Conservation (phyloP, 2,329 filamentous ascomycete species). For the Trichothecium roseum region DNA sequence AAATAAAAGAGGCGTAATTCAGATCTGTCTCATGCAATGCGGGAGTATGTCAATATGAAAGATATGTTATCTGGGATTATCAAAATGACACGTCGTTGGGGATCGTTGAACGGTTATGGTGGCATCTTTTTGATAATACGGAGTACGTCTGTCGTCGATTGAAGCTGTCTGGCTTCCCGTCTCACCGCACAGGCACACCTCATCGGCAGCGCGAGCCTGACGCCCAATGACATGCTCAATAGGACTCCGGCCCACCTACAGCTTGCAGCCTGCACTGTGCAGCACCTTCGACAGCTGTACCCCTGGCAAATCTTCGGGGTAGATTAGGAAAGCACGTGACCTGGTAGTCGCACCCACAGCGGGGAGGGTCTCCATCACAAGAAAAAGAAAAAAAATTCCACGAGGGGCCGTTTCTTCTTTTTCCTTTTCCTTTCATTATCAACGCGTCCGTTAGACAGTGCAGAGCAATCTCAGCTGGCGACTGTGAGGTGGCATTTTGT, state of each 20-base stretch:
- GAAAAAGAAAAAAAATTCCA: constrained; percentile 2
- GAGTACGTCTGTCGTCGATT: not conserved
- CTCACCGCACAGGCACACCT: not conserved
- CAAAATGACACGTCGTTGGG: not conserved
- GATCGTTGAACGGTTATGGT: constrained; percentile 1
- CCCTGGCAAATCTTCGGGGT: not conserved
- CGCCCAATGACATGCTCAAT: too few relatives aligned
- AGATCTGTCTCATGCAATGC: not conserved
- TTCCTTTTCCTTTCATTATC: constrained; percentile 27
- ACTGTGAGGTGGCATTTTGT: constrained; percentile 57
- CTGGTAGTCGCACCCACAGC: not conserved
- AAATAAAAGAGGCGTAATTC: constrained; percentile 2
- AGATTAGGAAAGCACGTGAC: not conserved
- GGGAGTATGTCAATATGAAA: not conserved
- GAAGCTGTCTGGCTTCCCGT: not conserved
- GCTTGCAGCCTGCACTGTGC: too few relatives aligned
- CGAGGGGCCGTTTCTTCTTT: constrained; percentile 1
- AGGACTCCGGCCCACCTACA: too few relatives aligned
- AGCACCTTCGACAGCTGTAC: not conserved
- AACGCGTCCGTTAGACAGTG: constrained; percentile 83
- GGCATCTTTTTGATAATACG: constrained; percentile 4
- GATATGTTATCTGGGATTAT: not conserved
- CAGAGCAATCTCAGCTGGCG: constrained; percentile 57
- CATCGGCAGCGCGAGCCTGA: too few relatives aligned
- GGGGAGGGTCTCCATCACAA: not conserved